phyloP scores from a whole-genome alignment of 768 basidiomycete species.

The Chalciporus piperatus region DNA sequence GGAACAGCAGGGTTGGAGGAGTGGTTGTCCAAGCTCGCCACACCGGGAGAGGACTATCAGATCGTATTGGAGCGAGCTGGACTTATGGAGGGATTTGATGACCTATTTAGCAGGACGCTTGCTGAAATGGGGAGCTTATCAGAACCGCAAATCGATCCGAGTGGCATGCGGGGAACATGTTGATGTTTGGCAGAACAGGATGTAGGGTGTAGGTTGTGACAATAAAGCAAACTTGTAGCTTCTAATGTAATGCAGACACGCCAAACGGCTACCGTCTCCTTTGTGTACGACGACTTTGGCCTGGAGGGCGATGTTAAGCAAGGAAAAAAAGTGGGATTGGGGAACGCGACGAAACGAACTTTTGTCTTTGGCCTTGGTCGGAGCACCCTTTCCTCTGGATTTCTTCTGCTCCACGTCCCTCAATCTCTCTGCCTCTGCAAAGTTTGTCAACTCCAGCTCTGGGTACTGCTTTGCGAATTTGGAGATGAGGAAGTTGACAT shows the following conservation, averaged over 20 bases:
- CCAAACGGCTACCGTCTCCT: constrained; percentile 37
- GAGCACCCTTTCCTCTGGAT: constrained; percentile 79
- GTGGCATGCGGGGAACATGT: constrained; percentile 19
- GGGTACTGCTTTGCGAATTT: constrained; percentile 50
- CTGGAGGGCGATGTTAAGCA: constrained; percentile 28
- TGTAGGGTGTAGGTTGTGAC: neutral
- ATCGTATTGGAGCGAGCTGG: constrained; percentile 48
- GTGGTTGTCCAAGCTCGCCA: constrained; percentile 48
- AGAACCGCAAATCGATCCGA: constrained; percentile 22
- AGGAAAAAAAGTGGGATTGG: neutral
- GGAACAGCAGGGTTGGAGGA: constrained; percentile 64
- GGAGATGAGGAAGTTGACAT: constrained; percentile 55
- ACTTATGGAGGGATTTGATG: constrained; percentile 60
- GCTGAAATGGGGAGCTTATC: constrained; percentile 52
- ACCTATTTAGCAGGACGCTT: constrained; percentile 61
- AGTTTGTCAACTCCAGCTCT: constrained; percentile 58
- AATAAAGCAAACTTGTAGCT: neutral
- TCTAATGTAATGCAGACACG: constrained; percentile 1
- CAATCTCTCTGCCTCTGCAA: constrained; percentile 63
- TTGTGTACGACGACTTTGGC: constrained; percentile 50
- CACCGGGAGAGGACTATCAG: constrained; percentile 28
- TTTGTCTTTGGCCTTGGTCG: constrained; percentile 72
- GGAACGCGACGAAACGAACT: constrained; percentile 41
- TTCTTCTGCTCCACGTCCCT: constrained; percentile 66
- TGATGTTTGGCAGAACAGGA: constrained; percentile 9